Base-by-base conservation (phyloP, 768 basidiomycete genomes). In the Psilocybe cyanescens region DNA sequence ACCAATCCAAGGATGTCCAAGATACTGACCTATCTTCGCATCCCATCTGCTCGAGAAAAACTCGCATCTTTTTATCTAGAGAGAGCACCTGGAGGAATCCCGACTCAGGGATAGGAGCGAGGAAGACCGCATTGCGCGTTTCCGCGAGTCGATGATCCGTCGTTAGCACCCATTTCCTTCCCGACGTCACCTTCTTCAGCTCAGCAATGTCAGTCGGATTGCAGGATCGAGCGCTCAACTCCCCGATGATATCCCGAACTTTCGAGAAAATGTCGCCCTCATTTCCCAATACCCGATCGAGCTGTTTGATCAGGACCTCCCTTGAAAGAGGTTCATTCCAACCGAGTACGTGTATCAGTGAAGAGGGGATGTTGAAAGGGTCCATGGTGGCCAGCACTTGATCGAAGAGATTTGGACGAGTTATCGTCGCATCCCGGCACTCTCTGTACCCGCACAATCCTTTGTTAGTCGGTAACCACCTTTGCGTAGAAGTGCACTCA, bases 251-350 rank as follows among this genome's bases (percentile, higher is more conserved):
- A 30, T 65, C 65, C 4, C 56, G 55, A 24, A 74, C 60, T 19
- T 61, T 55, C 14, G 62, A 12, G 62, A 70, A 67, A 8, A 57
- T 56, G 7, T 61, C 67, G 7, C 35, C 51, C 12, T 33, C 9
- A 7, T 31, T 28, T 5, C 69, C 62, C 30, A 78, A 60, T 2
- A 72, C 63, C 0, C 52, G 55, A 9, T 63, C 55, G 8, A 83
- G 67, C 58, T 83, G 82, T 30, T 72, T 44, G 4, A 68, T 60
- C 16, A 83, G 30, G 9, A 77, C 61, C 2, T 59, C 51, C 14
- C 74, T 59, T 0, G 75, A 48, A 33, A 83, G 51, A 0, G 73
- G 73, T 31, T 74, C 55, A 58, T 79, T 70, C 83, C 83, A 85
- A 1, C 74, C 72, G 31, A 83, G 68, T 2, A 70, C 69, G 1